Base-by-base conservation (phyloP, 306 rosid species). In the Prunus mira region DNA sequence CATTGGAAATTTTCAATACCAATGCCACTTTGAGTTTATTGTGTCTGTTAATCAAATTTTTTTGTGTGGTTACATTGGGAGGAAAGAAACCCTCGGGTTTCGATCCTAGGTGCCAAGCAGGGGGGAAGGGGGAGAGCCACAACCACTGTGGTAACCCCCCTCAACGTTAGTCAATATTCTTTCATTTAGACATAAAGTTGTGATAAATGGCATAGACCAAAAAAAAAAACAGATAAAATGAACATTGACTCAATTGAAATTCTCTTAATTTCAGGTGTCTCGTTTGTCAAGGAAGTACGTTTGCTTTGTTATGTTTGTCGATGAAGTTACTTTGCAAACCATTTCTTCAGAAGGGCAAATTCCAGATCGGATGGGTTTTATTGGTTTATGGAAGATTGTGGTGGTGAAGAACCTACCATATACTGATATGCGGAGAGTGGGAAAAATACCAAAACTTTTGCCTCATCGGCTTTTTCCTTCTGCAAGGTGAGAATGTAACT, bases 381-480 rank as follows among this genome's bases (percentile, higher is more conserved):
- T 95, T 84, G 99, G 99, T 65, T 86, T 92, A 73, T 95, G 99
- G 99, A 92, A 81, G 88, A 83, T 92, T 72, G 95, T 95, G 82
- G 88, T 92, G 43, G 94, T 88, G 82, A 92, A 83, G 77, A 90
- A 92, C 83, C 89, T 90, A 76, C 99, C 99, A 9, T 89, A 83
- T 82, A 78, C 87, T 78, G 99, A 95, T 81, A 89, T 92, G 99
- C 88, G 97, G 73, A 84, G 96, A 79, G 97, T 90, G 62, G 99
- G 99, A 15, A 95, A 95, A 85, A 90, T 95, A 84, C 99, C 99
- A 6, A 95, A 95, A 83, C 83, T 95, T 83, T 79, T 95, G 88
- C 89, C 98, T 2, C 98, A 95, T 82, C 88, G 97, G 55, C 97
- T 95, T 83, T 95, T 95, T 75, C 98, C 98, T 54, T 86, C 89